Conservation (phyloP, 2,329 filamentous ascomycete genomes). For the Ascochyta clinopodiicola region DNA sequence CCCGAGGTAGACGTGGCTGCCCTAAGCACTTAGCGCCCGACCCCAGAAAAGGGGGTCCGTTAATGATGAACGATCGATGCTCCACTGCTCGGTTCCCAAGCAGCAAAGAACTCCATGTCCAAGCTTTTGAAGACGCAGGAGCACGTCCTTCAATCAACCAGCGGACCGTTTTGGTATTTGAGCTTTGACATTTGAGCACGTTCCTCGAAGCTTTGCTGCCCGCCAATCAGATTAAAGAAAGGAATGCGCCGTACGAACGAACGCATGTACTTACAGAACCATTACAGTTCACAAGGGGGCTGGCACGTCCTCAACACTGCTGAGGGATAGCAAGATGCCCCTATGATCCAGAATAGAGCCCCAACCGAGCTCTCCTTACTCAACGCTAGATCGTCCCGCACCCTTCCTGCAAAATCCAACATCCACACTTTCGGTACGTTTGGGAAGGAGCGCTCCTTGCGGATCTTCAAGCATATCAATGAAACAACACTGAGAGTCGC, state of each 20-base stretch:
- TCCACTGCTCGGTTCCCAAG: neutral
- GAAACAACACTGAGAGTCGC: too few species aligned
- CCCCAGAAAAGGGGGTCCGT: neutral
- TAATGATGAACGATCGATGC: constrained; percentile 2
- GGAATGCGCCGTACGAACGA: neutral
- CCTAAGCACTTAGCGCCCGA: constrained; percentile 4
- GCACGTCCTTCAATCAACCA: constrained; percentile 3
- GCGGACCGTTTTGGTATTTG: neutral
- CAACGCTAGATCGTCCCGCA: neutral
- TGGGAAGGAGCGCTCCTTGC: neutral
- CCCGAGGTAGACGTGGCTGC: neutral
- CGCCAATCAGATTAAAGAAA: neutral
- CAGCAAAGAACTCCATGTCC: neutral
- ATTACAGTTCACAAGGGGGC: too few species aligned
- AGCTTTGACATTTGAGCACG: too few species aligned
- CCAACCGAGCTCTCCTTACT: neutral
- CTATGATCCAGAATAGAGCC: too few species aligned
- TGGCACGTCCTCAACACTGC: too few species aligned
- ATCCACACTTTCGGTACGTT: neutral
- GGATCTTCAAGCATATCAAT: neutral
- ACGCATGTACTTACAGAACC: too few species aligned
- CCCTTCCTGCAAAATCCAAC: neutral
- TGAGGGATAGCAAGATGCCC: too few species aligned
- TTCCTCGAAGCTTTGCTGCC: neutral
- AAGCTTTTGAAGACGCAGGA: neutral